Conservation (phyloP, 331 rosid species). For the Cydonia oblonga region DNA sequence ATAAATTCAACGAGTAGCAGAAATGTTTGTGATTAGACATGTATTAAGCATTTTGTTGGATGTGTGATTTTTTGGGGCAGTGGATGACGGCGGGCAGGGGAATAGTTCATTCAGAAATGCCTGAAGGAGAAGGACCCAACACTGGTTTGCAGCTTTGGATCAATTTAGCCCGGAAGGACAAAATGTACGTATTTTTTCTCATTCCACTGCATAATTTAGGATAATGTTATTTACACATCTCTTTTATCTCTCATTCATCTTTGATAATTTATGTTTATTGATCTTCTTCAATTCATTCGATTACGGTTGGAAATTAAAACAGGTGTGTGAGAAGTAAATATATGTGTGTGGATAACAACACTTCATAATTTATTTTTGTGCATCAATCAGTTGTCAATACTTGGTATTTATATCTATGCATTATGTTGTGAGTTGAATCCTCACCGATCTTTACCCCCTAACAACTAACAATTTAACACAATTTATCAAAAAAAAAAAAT, state of each 20-base stretch:
- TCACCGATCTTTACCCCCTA: neutral
- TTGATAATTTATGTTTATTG: too few relatives aligned
- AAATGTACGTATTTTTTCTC: conserved; percentile 40
- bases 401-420: too few relatives aligned
- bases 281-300: too few relatives aligned
- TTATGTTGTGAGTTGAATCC: too few relatives aligned
- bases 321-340: too few relatives aligned
- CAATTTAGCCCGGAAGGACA: conserved; percentile 60
- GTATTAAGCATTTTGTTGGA: neutral
- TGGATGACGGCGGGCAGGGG: conserved; percentile 99
- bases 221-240: too few relatives aligned
- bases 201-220: neutral
- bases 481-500: neutral
- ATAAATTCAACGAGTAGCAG: neutral
- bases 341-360: rapidly evolving
- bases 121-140: conserved; percentile 67
- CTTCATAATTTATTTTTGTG: too few relatives aligned
- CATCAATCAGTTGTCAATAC: too few relatives aligned
- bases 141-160: conserved; percentile 90
- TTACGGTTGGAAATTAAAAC: rapidly evolving
- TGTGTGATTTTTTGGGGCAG: conserved; percentile 19
- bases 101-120: conserved; percentile 96
- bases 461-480: neutral
- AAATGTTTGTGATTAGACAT: neutral
- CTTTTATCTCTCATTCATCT: too few relatives aligned